Evolutionary conservation across 768 basidiomycete species (phyloP).

Genomic region (Phlegmacium glaucopus): DNA sequence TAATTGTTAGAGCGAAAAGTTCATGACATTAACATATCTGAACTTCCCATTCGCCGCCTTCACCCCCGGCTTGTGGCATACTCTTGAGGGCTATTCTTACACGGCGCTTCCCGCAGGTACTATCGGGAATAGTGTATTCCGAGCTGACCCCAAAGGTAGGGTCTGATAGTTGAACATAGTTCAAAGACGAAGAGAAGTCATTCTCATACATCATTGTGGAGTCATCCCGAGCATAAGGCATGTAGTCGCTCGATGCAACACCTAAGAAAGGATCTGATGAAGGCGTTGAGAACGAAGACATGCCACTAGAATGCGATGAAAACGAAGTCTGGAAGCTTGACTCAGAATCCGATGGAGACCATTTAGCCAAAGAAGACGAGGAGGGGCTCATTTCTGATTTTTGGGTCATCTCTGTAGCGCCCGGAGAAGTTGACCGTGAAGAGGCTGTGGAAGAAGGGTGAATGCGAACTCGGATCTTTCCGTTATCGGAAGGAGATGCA

Average conservation of each 20-base stretch:
- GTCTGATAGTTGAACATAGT: slow-evolving; percentile 27
- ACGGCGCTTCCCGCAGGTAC: slow-evolving; percentile 42
- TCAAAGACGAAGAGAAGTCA: slow-evolving; percentile 23
- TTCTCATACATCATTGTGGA: slow-evolving; percentile 34
- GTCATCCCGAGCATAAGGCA: slow-evolving; percentile 31
- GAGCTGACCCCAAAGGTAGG: slow-evolving; percentile 32
- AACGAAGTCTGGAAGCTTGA: slow-evolving; percentile 16
- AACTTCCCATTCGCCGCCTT: slow-evolving; percentile 80
- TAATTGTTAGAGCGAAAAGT: background rate
- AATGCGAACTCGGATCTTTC: slow-evolving; percentile 72
- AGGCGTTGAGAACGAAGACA: slow-evolving; percentile 37
- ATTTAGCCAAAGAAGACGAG: slow-evolving; percentile 23
- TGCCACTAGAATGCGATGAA: slow-evolving; percentile 25
- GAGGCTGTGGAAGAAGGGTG: slow-evolving; percentile 53
- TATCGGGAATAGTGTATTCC: slow-evolving; percentile 33
- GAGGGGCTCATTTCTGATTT: slow-evolving; percentile 22
- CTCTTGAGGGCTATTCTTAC: slow-evolving; percentile 68
- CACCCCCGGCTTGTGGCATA: slow-evolving; percentile 55
- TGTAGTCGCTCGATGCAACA: slow-evolving; percentile 34
- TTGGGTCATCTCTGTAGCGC: slow-evolving; percentile 19
- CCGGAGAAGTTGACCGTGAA: slow-evolving; percentile 26
- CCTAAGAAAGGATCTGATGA: slow-evolving; percentile 60
- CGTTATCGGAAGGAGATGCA: slow-evolving; percentile 56
- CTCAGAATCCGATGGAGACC: slow-evolving; percentile 1
- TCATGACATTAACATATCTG: slow-evolving; percentile 49